Base-by-base conservation (phyloP, 2,329 filamentous ascomycete genomes). In the Trichoderma koningiopsis region DNA sequence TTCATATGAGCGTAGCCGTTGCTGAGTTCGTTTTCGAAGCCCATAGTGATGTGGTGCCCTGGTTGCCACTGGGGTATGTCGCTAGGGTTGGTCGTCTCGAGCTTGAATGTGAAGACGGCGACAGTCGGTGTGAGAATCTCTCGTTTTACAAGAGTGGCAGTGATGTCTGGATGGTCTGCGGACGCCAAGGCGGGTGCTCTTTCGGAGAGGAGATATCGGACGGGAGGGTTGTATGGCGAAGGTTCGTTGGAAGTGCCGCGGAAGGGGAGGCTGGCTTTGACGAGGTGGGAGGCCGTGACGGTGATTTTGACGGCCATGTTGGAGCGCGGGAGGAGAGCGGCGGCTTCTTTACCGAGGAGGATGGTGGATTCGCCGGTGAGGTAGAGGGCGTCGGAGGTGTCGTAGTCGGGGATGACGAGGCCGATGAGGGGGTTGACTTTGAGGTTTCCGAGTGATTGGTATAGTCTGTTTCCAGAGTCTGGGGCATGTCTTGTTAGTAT, bases 401-500 rank as follows among this genome's bases (percentile, higher is more conserved):
- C 85, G 75, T 92, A 95, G 76, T 94, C 88, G 0, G 93, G 92
- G 43, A 97, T 85, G 3, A 87, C 87, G 60, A 95, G 78, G 3
- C 93, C 92, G 3, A 91, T 87, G 22, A 82, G 81, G 0, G 92
- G 91, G 37, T 89, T 90, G 8, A 85, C 79, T 49, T 86, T 82
- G 16, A 96, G 81, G 75, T 97, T 97, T 1, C 93, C 93, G 0
- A 96, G 84, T 0, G 91, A 92, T 77, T 96, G 93, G 74, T 96
- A 97, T 0, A 96, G 81, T 19, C 92, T 84, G 77, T 97, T 97
- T 8, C 93, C 93, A 0, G 91, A 94, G 77, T 91, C 80, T 82
- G 22, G 40, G 19, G 7, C 33, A 14, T 3, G 14, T 31, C 3
- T 57, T 61, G 52, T 53, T 31, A 65, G 58, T 27, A 57, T 8